Percentiles rank a stretch among this genome's conserved stretches.
These are phyloP conservation scores for Xylariaceae sp. DNA, from an alignment of 2,329 filamentous ascomycete genomes.

Conservation along the genomic window DNA sequence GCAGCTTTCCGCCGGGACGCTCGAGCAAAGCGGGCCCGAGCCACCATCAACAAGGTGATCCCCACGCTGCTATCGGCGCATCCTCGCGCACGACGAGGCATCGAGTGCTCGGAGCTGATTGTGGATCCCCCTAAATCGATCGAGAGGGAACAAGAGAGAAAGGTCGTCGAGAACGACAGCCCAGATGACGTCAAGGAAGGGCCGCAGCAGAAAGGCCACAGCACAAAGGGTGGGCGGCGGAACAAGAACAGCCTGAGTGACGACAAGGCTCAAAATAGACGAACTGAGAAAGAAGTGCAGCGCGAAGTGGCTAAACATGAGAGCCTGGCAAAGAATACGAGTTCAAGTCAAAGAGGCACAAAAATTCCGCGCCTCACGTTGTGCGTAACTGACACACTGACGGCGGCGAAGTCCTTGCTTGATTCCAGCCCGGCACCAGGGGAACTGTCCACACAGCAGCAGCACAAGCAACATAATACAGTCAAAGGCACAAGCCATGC, in stretches of 20 bases:
- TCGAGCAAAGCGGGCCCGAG: constrained; percentile 60
- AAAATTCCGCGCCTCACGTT: constrained; percentile 51
- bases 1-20: constrained; percentile 42
- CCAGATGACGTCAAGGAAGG: neutral
- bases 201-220: neutral
- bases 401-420: constrained; percentile 53
- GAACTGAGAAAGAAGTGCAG: neutral
- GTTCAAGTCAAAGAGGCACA: neutral
- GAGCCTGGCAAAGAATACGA: neutral
- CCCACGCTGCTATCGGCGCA: constrained; percentile 61
- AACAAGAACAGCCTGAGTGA: neutral
- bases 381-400: constrained; percentile 58
- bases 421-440: neutral
- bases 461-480: neutral
- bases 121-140: constrained; percentile 37
- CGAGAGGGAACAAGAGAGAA: neutral
- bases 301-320: neutral
- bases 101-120: constrained; percentile 59
- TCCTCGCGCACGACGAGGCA: constrained; percentile 60
- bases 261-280: neutral
- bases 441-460: neutral
- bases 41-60: constrained; percentile 65
- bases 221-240: neutral
- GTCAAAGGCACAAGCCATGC: neutral
- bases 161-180: neutral